Evolutionary conservation across 2,329 filamentous ascomycete genomes (phyloP), one percentile per base, ranked within the genome.

Genomic region (Scytalidium lignicola): DNA sequence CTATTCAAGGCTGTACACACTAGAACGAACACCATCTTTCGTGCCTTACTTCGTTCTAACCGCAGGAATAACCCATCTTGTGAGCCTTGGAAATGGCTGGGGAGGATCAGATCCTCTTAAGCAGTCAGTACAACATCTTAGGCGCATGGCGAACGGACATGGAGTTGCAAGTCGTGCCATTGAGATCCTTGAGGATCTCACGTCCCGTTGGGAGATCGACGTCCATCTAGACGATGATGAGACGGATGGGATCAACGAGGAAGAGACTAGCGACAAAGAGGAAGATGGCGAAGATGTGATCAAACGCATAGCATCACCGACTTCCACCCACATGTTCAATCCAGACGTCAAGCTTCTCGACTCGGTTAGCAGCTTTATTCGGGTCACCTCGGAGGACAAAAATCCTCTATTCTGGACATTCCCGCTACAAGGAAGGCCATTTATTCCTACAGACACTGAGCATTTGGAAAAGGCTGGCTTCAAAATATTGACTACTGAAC

Each of bases 161-260:
- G 53, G 51, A 6, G 63, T 65, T 29, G 58, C 63, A 1, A 44
- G 9, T 5, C 58, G 55, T 3, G 59, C 59, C 13, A 50, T 61
- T 3, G 44, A 61, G 53, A 83, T 84, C 17, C 64, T 84, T 3
- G 72, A 74, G 1, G 82, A 76, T 52, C 66, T 84, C 1, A 75
- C 78, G 6, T 72, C 71, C 53, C 79, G 80, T 53, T 84, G 80
- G 80, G 69, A 78, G 28, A 74, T 83, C 29, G 68, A 79, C 2
- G 70, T 80, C 2, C 67, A 75, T 1, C 67, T 80, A 44, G 60
- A 53, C 22, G 54, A 51, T 19, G 55, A 62, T 10, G 60, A 63
- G 6, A 5, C 23, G n/a, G 52, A 64, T 19, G 60, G 55, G 32
- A 8, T 5, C 8, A n/a, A 13, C 7, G 5, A 37, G n/a, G 15